Conservation (phyloP, 139 green algal species). For the Picochlorum sp. region DNA sequence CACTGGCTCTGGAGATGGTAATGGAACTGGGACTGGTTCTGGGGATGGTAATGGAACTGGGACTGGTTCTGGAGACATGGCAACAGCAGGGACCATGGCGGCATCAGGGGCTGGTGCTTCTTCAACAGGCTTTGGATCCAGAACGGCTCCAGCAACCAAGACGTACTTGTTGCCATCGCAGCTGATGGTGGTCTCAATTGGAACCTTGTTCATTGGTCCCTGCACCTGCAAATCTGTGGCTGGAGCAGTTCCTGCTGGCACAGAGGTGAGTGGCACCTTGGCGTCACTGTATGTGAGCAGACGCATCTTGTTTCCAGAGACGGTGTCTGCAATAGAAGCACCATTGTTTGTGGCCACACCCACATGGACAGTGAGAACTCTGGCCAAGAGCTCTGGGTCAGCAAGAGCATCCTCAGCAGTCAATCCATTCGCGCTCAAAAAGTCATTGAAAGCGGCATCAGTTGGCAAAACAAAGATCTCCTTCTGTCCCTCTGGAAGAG, state of each 20-base stretch:
- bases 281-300: neutral
- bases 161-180: neutral
- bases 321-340: neutral
- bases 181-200: neutral
- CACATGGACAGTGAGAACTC: neutral
- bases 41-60: neutral
- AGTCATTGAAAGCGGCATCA: neutral
- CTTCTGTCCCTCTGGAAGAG: neutral
- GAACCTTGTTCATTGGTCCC: neutral
- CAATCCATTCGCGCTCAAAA: neutral
- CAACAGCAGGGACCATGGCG: too few relatives aligned
- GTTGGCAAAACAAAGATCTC: neutral
- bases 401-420: neutral
- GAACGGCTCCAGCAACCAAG: neutral
- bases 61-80: neutral
- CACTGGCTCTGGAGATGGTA: neutral
- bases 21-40: neutral
- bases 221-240: conserved; percentile 1
- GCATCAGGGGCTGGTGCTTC: neutral
- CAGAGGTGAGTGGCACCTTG: neutral
- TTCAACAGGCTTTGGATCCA: neutral
- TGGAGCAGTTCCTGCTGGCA: neutral
- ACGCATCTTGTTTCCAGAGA: neutral
- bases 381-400: neutral
- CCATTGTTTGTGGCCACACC: neutral